Evolutionary conservation across 306 rosid genomes (phyloP), one percentile per base, ranked within the genome.

Genomic region (Argentina anserina): DNA sequence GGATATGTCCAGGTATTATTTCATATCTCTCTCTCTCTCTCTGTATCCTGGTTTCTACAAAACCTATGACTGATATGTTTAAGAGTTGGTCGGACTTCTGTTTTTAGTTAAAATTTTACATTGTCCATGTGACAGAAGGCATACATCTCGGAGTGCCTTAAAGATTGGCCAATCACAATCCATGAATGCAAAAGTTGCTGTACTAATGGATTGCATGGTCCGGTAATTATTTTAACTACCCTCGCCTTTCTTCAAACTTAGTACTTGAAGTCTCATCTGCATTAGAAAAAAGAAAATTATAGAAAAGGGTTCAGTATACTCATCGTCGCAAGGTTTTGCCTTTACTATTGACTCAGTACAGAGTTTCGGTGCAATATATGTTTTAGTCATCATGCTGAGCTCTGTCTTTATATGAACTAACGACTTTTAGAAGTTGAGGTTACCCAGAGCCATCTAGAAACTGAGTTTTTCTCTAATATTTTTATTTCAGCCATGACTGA

Each of bases 61-160:
- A 31, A 42, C 53, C 43, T 39, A 43, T 25, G 15, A 40, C 64
- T 20, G 14, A 4, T 36, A n/a, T 47, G 56, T 55, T 70, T 78
- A 41, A 25, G 43, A 56, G 42, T 72, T 26, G 33, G 50, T 13
- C 7, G 42, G 36, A 31, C 52, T 36, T 49, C 70, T 58, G 46
- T 34, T 58, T 47, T 40, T 58, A 17, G 50, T 69, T 70, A 47
- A 6, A 21, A 56, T 18, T 33, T 72, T 39, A 34, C 68, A 61
- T 37, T 55, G 68, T 84, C 78, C 77, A 68, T 79, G 72, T 86
- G 81, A 81, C 93, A 93, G 98, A 89, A 90, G 83, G 75, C 71
- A 72, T 76, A 75, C 82, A 23, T 80, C 92, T 71, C 76, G 68
- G 69, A 84, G 71, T 26, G 75, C 88, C 61, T 53, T 60, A 66